Conservation (phyloP, 306 rosid genomes). For the Astragalus glycyphyllos region DNA sequence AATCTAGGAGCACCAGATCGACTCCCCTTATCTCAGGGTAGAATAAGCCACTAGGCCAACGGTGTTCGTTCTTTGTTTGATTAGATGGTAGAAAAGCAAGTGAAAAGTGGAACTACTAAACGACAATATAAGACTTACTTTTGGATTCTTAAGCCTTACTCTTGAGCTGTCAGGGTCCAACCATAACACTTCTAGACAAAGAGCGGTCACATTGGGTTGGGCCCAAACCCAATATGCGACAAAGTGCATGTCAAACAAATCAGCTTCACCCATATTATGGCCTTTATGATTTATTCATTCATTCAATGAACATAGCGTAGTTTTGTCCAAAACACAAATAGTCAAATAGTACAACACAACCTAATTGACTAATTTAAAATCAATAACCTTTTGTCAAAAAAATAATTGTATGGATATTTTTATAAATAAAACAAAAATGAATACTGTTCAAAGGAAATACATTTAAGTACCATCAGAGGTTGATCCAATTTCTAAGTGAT, state of each 20-base stretch:
- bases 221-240: conserved; percentile 51
- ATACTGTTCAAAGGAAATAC: too few relatives aligned
- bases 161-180: conserved; percentile 69
- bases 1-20: too few relatives aligned
- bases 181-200: conserved; percentile 40
- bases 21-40: too few relatives aligned
- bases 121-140: conserved; percentile 56
- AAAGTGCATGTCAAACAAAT: conserved; percentile 57
- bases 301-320: conserved; percentile 39
- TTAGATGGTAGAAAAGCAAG: neutral
- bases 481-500: too few relatives aligned
- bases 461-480: too few relatives aligned
- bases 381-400: too few relatives aligned
- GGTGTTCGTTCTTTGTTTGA: too few relatives aligned
- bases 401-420: too few relatives aligned
- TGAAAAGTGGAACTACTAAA: conserved; percentile 25
- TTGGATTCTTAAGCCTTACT: conserved; percentile 45
- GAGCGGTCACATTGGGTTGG: conserved; percentile 51
- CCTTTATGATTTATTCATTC: neutral
- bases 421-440: too few relatives aligned
- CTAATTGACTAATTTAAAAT: neutral
- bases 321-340: neutral
- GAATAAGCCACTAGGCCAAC: too few relatives aligned
- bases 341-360: neutral
- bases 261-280: conserved; percentile 26